A percentile compares a stretch with the other conserved stretches of the same genome.
Evolutionary conservation across 1,284 basidiomycete species (phyloP).

Genomic region (Clitocybe nebularis): DNA sequence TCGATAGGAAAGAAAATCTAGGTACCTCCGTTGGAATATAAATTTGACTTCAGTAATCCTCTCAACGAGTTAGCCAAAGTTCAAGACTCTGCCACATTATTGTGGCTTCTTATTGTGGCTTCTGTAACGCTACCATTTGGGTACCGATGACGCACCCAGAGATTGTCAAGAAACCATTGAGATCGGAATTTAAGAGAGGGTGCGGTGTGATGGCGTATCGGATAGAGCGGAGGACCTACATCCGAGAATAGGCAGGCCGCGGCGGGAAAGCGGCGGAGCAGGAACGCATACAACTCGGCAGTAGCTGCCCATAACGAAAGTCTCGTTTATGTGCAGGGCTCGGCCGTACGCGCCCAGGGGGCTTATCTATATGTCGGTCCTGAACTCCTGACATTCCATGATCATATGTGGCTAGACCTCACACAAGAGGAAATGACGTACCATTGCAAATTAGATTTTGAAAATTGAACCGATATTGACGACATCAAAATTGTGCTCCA

Average conservation of each 20-base stretch:
- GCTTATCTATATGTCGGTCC: constrained; percentile 20
- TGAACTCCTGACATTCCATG: constrained; percentile 7
- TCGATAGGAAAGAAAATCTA: constrained; percentile 96
- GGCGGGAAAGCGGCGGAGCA: constrained; percentile 40
- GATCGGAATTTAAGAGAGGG: constrained; percentile 61
- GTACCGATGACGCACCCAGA: constrained; percentile 73
- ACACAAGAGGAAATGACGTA: background rate
- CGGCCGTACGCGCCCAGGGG: no score
- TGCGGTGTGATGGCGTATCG: constrained; percentile 11
- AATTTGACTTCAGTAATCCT: constrained; percentile 70
- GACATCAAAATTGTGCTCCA: no score
- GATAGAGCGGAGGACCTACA: constrained; percentile 31
- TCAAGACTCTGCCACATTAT: constrained; percentile 73
- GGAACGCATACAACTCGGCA: no score
- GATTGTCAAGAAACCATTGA: constrained; percentile 71
- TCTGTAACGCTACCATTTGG: constrained; percentile 84
- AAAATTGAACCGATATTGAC: no score
- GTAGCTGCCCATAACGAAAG: no score
- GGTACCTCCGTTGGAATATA: constrained; percentile 28
- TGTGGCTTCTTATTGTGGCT: constrained; percentile 85
- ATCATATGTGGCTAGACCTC: constrained; percentile 13
- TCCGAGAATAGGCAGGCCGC: constrained; percentile 39
- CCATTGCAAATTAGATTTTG: no score
- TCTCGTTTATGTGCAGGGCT: no score
- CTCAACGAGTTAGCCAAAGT: constrained; percentile 87